Evolutionary conservation across 2,329 filamentous ascomycete species (phyloP), one percentile per base, ranked within the genome.

Genomic region (Balansia obtecta): DNA sequence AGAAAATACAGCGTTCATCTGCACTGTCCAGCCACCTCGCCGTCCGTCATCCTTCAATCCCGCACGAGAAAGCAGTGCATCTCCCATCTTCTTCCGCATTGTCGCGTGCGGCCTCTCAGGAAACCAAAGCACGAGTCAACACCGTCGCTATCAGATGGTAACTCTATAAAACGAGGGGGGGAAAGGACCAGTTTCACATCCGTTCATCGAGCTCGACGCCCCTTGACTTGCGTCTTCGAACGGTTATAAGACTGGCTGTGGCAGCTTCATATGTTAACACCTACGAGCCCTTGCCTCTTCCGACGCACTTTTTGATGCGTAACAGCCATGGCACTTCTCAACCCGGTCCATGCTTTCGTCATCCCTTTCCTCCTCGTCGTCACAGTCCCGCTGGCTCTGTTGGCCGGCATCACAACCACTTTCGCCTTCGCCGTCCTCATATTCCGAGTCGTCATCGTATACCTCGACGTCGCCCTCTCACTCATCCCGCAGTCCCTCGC

Each of bases 301-400:
- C 42, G n/a, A 37, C 2, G 12, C 40, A 32, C 33, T 15, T 37
- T 37, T 15, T 9, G 33, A 37, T 37, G 33, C 12, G 13, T 39
- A 45, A 50, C 45, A 42, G 55, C 58, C 52, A 80, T 80, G 77
- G 69, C 71, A 43, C 63, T 76, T 48, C 65, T 79, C 59, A 79
- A 73, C 47, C 75, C 77, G 22, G 63, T 77, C 52, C 74, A 80
- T 61, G 67, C 71, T 55, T 63, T 85, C 46, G 67, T 81, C 48
- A 70, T 83, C 48, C 80, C 81, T n/a, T 72, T 83, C 58, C 68
- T 85, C 55, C 72, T 79, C 59, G 55, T 83, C 55, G 70, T 83
- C 58, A 81, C 80, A 20, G 66, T 85, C 12, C 82, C 83, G 9
- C 71, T 86, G 49, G 73, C 79, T 56, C 61, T 85, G 46, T 75